Evolutionary conservation across 805 yeast species (phyloP), one percentile per base, ranked within the genome.

Genomic region (Grigorovia jiainica): DNA sequence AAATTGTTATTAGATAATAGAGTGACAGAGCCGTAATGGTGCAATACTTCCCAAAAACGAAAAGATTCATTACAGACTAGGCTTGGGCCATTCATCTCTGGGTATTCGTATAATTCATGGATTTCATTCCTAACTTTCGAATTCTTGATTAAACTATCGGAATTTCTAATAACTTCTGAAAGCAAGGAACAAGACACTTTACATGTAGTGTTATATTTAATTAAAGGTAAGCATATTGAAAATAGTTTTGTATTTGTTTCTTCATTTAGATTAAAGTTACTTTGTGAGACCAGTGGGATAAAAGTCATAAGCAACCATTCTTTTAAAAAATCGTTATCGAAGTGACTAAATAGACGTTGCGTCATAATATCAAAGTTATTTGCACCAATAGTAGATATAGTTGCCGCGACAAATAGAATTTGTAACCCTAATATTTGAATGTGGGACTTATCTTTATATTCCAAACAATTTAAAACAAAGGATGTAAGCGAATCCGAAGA

Each of bases 21-120:
- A 16, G 65, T 55, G 2, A 53, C 54, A 27, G 58, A 61, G 15
- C 72, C 64, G 8, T 71, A 51, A 3, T 55, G 53, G 13, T 67
- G 56, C 3, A 73, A 47, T 0, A 65, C 48, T 40, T 65, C 58
- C 89, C 89, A 82, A 47, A 81, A 75, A 11, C 54, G 47, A 23
- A 76, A 59, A 3, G 82, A 63, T 38, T 70, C 75, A 34, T 70
- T 61, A 37, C 70, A 65, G 1, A 79, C 40, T 1, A 47, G 19
- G 1, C 60, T 52, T 2, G 92, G 90, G 0, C 90, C 90, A 54
- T 72, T 74, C 0, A 78, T 62, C 36, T 75, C 81, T 0, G 83
- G 62, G 5, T 73, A 53, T 30, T 78, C 82, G 37, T 73, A 60
- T 1, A 77, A 40, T 23, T 71, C 72, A 34, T 71, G 72, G 25